Base-by-base conservation (phyloP, 306 rosid species). In the Cajanus cajan region DNA sequence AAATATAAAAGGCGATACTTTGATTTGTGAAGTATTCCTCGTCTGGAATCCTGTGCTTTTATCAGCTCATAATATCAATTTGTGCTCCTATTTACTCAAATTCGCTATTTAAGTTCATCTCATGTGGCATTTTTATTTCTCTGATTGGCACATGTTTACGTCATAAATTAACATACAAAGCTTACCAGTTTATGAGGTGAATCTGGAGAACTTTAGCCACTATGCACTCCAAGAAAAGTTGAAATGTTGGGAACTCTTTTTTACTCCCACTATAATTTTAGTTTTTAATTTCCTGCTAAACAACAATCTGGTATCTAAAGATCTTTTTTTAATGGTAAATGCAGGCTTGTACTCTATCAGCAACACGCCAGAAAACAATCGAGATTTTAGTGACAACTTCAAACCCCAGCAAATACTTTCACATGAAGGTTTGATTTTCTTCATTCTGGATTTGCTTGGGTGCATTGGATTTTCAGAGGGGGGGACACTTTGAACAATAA, bases 401-500 rank as follows among this genome's bases (percentile, higher is more conserved):
- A 66, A 54, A 65, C 54, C 81, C 36, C 76, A 71, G 25, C 87
- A 69, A 80, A 64, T 15, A 63, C 66, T 14, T 87, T 80, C 78
- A 19, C 52, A 8, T 72, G 74, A 34, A 65, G 78, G 78, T 86
- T 82, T 61, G 73, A 44, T 62, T 63, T 72, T 77, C 39, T 73
- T 65, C 44, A 10, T 75, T 28, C 22, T 74, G 79, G 76, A 28
- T 28, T 81, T 34, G 52, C 47, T 78, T 83, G 19, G 65, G 74
- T 34, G 36, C 61, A 67, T 45, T 33, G 21, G 65, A 41, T 22
- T 59, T 52, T 40, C 73, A 41, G 52, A 72, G 80, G 66, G 15
- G 19, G 28, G 77, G 68, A 78, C 58, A 24, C 14, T 72, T 61
- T 44, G 28, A 51, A 57, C 61, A 39, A 18, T 19, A 24, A 14